Conservation (phyloP, 2,329 filamentous ascomycete genomes). For the Pseudopithomyces chartarum region DNA sequence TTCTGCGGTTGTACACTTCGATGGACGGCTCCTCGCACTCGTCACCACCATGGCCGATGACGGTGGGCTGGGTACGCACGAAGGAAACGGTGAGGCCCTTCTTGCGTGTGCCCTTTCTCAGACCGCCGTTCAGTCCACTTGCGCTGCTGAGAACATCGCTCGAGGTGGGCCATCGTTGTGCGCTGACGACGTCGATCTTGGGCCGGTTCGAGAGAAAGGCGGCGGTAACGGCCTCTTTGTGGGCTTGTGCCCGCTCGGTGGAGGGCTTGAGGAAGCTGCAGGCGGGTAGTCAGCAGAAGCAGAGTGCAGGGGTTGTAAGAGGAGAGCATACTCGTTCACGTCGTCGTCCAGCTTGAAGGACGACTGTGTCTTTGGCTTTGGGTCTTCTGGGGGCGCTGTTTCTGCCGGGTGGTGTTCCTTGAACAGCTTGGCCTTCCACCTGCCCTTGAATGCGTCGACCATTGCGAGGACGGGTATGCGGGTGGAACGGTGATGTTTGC, state of each 20-base stretch:
- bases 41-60: constrained; percentile 92
- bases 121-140: constrained; percentile 43
- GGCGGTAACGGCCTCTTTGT: constrained; percentile 32
- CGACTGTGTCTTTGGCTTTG: constrained; percentile 28
- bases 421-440: constrained; percentile 59
- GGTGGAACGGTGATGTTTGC: neutral
- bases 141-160: constrained; percentile 48
- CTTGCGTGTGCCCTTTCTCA: constrained; percentile 50
- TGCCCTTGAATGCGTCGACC: constrained; percentile 46
- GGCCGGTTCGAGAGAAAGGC: constrained; percentile 41
- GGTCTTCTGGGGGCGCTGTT: constrained; percentile 27
- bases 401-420: constrained; percentile 41
- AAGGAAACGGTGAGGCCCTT: constrained; percentile 79
- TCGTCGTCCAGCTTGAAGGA: constrained; percentile 49
- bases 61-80: constrained; percentile 70
- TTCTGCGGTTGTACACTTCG: constrained; percentile 69
- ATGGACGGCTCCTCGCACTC: constrained; percentile 74
- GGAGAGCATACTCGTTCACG: constrained; percentile 51
- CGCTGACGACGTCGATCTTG: constrained; percentile 55
- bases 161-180: constrained; percentile 58
- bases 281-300: neutral
- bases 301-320: neutral
- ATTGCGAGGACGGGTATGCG: constrained; percentile 18
- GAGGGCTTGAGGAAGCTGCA: constrained; percentile 59
- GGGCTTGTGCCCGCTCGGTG: constrained; percentile 48